These are phyloP conservation scores for Lachancea dasiensis DNA, from an alignment of 805 yeast genomes.

Conservation along the genomic window DNA sequence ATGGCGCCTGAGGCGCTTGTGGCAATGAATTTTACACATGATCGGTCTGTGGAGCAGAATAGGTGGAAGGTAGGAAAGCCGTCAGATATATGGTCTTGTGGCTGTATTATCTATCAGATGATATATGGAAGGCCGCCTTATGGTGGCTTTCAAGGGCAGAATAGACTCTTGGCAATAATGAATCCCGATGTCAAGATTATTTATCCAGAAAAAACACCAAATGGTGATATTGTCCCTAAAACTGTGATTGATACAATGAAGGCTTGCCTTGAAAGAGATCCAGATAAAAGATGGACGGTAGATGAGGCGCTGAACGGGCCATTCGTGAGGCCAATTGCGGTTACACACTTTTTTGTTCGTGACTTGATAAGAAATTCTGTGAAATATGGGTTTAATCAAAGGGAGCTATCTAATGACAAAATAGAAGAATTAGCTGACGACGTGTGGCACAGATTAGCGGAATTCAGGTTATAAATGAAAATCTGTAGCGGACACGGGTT, in stretches of 20 bases:
- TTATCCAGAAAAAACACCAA: slow-evolving; percentile 59
- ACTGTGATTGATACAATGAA: slow-evolving; percentile 66
- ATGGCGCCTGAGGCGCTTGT: slow-evolving; percentile 96
- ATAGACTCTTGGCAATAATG: slow-evolving; percentile 76
- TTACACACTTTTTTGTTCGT: slow-evolving; percentile 57
- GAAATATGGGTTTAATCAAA: slow-evolving; percentile 54
- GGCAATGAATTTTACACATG: slow-evolving; percentile 40
- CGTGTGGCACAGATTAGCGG: slow-evolving; percentile 47
- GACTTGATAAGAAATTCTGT: slow-evolving; percentile 75
- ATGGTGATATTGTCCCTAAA: slow-evolving; percentile 57
- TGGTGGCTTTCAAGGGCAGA: slow-evolving; percentile 68
- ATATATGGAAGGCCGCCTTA: slow-evolving; percentile 91
- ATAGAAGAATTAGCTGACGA: slow-evolving; percentile 46
- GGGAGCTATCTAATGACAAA: slow-evolving; percentile 38
- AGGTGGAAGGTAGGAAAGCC: slow-evolving; percentile 84
- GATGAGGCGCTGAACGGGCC: slow-evolving; percentile 54
- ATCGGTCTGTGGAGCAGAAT: slow-evolving; percentile 20
- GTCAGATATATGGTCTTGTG: slow-evolving; percentile 97
- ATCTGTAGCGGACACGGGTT: slow-evolving; percentile 1
- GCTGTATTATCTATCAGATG: slow-evolving; percentile 94
- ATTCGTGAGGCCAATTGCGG: slow-evolving; percentile 70
- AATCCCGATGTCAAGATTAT: slow-evolving; percentile 69
- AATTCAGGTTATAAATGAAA: slow-evolving; percentile 21
- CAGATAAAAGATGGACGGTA: slow-evolving; percentile 58
- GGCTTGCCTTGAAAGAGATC: slow-evolving; percentile 67